Base-by-base conservation (phyloP, 305 asterid species). In the Nicotiana rustica region DNA sequence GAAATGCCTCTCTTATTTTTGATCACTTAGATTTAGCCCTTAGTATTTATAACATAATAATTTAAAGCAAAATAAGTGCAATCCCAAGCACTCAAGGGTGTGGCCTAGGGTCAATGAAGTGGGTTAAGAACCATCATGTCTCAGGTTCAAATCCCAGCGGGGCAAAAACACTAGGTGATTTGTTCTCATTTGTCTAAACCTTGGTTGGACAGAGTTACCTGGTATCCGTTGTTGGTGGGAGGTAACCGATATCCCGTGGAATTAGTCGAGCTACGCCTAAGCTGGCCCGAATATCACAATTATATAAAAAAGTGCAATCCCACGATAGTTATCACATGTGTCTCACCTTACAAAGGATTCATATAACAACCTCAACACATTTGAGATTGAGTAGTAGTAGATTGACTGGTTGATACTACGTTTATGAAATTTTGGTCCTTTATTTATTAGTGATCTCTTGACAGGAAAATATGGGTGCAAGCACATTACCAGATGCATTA, bases 391-490 rank as follows among this genome's bases (percentile, higher is more conserved):
- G 65, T 25, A 49, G 65, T 29, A 73, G 62, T 75, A 5, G 62
- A 52, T 75, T 75, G 65, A 14, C 17, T 25, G 65, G 52, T 15
- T 75, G 65, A 52, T 75, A 1, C 60, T 25, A 49, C 21, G 78
- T 21, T 71, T 71, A 21, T 52, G 47, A 29, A 52, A 52, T 75
- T 75, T 12, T 10, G 21, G 47, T 10, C 38, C 18, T 82, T 0
- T 70, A 10, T 8, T 14, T 25, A 29, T 52, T 52, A 29, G 15
- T 52, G 44, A 29, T 75, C 65, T 75, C 29, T 75, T 62, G 81
- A 69, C 85, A 85, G 88, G 88, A 56, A 56, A 67, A 29, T 49
- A 86, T 84, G 89, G 83, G 73, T 73, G 71, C 86, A 18, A 67
- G 80, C 19, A 52, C 82, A 67, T 83, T 80, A 65, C 59, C 87